phyloP scores from a whole-genome alignment of 495 filamentous ascomycete species.

The Trichoderma parareesei region DNA sequence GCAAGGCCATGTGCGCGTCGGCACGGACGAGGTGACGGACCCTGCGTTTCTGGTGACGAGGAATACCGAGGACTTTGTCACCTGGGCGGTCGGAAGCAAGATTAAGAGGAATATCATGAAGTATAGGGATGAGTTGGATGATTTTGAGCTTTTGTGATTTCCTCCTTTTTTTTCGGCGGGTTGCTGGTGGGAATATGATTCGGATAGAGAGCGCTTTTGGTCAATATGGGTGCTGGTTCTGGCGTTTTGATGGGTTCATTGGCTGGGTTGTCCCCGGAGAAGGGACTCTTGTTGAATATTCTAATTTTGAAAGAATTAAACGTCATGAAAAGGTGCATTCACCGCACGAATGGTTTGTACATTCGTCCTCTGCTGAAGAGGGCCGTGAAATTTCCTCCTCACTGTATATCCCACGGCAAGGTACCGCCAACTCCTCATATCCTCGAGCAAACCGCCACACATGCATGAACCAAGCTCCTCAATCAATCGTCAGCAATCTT shows the following conservation, averaged over 20 bases:
- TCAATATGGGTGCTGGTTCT: neutral
- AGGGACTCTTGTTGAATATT: too few relatives aligned
- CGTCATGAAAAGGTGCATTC: too few relatives aligned
- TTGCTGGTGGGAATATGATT: neutral
- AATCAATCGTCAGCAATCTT: neutral
- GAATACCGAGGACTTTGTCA: slow-evolving; percentile 94
- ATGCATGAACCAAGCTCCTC: too few relatives aligned
- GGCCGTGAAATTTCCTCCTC: too few relatives aligned
- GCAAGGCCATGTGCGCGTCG: slow-evolving; percentile 91
- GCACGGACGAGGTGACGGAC: slow-evolving; percentile 84
- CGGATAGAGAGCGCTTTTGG: neutral
- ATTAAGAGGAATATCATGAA: slow-evolving; percentile 91
- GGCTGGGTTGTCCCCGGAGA: neutral
- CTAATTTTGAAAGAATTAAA: too few relatives aligned
- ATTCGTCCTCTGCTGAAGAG: too few relatives aligned
- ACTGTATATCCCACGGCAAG: too few relatives aligned
- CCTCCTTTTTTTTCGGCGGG: neutral
- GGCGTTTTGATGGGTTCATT: neutral
- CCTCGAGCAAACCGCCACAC: too few relatives aligned
- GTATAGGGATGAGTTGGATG: slow-evolving; percentile 91
- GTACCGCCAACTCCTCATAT: too few relatives aligned
- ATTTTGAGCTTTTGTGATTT: slow-evolving; percentile 77
- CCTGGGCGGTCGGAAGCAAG: slow-evolving; percentile 94
- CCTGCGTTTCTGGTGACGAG: slow-evolving; percentile 67
- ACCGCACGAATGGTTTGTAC: too few relatives aligned